Evolutionary conservation across 148 eudicot genomes (phyloP), one percentile per base, ranked within the genome.

Genomic region (Chenopodium suecicum): DNA sequence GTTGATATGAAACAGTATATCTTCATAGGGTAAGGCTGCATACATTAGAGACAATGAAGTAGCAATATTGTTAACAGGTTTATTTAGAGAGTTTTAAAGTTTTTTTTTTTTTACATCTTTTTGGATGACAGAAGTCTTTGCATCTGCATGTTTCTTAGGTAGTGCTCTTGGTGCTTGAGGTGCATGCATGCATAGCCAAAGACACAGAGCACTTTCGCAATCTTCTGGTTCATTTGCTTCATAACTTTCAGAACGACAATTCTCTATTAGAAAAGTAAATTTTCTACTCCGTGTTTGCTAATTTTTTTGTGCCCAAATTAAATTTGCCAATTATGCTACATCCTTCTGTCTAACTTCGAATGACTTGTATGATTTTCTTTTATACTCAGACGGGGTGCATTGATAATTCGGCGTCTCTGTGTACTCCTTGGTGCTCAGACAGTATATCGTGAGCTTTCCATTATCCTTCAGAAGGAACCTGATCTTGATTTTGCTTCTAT

Each of bases 121-220:
- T 69, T 46, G 63, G 52, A 20, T 81, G 78, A 81, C 70, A n/a
- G 44, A 80, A 80, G 52, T 67, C 31, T 70, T 65, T 46, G 20
- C 27, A 68, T 82, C 29, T 81, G 71, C 77, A 63, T 67, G 77
- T 81, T 65, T 81, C 65, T 70, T 82, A 94, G 98, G 99, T 97
- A 79, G 99, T 97, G 84, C 92, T 97, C 44, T 84, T 91, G 91
- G 98, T 91, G 86, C 98, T 97, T 76, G 95, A 92, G 84, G 99
- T 97, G 86, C 98, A 94, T 92, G 98, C 99, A 56, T 92, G 92
- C 86, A 94, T 97, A 76, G 99, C 99, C 74, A 87, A 88, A 87
- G 99, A 97, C 78, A 88, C 83, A 20, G 81, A 80, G 64, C 92
- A 92, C 84, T 97, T 97, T 78, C 93, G 82, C 66, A 86, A 94